A percentile compares a stretch with the other conserved stretches of the same genome.
These are phyloP conservation scores for Austroboletus niveus DNA, from an alignment of 1,284 basidiomycete species.

Conservation along the genomic window DNA sequence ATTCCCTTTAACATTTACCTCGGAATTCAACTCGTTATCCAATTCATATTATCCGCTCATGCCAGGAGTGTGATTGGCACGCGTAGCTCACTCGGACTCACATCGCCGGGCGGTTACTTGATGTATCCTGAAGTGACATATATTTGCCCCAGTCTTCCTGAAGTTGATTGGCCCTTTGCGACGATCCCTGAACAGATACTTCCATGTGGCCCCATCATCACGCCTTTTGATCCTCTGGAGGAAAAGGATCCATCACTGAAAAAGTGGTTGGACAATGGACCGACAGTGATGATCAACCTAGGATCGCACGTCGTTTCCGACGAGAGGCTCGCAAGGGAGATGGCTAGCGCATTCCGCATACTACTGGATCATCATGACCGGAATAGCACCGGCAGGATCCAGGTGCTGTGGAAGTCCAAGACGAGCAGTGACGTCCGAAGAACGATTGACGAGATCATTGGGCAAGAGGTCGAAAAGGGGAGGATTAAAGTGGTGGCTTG, in stretches of 20 bases:
- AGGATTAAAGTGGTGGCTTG: constrained; percentile 5
- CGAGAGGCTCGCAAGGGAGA: background rate
- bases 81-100: background rate
- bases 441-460: background rate
- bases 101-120: background rate
- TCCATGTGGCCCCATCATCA: background rate
- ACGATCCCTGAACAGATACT: constrained; percentile 1
- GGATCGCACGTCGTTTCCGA: constrained; percentile 1
- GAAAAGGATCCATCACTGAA: background rate
- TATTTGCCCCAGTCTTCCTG: background rate
- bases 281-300: constrained; percentile 4
- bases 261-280: background rate
- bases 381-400: background rate
- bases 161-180: background rate
- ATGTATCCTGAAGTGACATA: background rate
- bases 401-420: constrained; percentile 6
- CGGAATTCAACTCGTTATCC: background rate
- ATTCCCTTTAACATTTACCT: constrained; percentile 2
- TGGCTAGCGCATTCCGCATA: background rate
- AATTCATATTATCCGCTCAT: background rate
- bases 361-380: background rate
- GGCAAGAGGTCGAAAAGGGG: constrained; percentile 1
- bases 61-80: background rate
- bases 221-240: constrained; percentile 2
- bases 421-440: background rate